Evolutionary conservation across 1,139 yeast species (phyloP).

Genomic region (Taphrina communis): DNA sequence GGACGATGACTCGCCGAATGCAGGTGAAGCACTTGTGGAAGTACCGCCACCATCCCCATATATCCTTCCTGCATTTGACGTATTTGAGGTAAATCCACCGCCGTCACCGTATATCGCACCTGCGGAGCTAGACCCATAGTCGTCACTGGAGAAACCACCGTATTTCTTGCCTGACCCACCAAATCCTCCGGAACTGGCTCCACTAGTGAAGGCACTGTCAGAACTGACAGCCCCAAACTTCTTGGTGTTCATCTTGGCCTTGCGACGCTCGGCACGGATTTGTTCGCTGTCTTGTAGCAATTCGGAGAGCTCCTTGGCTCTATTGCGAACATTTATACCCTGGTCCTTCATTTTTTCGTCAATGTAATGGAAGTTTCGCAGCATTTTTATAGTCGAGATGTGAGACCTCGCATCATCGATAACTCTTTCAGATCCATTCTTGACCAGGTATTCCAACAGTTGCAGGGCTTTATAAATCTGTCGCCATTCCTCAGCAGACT

Average conservation of each 20-base stretch:
- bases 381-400: conserved; percentile 79
- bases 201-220: conserved; percentile 55
- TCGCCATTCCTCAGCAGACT: conserved; percentile 96
- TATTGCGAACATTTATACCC: conserved; percentile 91
- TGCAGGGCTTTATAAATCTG: conserved; percentile 94
- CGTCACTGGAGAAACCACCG: conserved; percentile 55
- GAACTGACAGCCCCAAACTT: conserved; percentile 66
- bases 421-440: conserved; percentile 91
- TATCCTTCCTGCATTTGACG: conserved; percentile 52
- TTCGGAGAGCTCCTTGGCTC: conserved; percentile 75
- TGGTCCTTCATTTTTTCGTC: conserved; percentile 95
- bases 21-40: conserved; percentile 18
- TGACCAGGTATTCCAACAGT: conserved; percentile 83
- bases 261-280: conserved; percentile 84
- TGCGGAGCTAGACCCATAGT: conserved; percentile 55
- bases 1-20: conserved; percentile 36
- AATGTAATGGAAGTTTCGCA: conserved; percentile 90
- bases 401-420: conserved; percentile 94
- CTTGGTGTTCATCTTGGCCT: conserved; percentile 80
- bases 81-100: conserved; percentile 61
- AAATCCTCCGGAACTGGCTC: conserved; percentile 49
- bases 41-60: conserved; percentile 47
- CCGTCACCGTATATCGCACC: conserved; percentile 78
- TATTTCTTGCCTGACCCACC: conserved; percentile 50
- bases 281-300: conserved; percentile 76